Base-by-base conservation (phyloP, 495 filamentous ascomycete species). In the Eremomyces bilateralis region DNA sequence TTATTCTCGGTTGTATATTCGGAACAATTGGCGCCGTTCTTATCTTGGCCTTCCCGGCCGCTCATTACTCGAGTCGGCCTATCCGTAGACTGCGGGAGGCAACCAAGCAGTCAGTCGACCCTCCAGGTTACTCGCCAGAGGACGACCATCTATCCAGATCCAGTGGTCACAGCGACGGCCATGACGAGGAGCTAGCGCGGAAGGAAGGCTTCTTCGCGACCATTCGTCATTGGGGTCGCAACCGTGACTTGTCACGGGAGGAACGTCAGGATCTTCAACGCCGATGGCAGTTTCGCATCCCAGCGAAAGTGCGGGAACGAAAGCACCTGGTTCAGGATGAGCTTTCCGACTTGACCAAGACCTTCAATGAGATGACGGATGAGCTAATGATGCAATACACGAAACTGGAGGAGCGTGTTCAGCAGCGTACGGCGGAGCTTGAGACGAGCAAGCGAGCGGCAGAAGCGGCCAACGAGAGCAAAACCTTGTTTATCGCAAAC, bases 401-500 rank as follows among this genome's bases (percentile, higher is more conserved):
- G 31, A 71, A 67, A 5, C 58, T 92, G 16, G 84, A 92, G 45
- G 75, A 88, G 34, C 74, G 83, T 33, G 83, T 92, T 11, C 65
- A 63, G 0, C 72, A 85, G 53, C 67, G 83, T 27, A 94, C 84
- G 15, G 64, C 64, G 15, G 78, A 91, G 48, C 64, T 90, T 2
- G 81, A 91, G 52, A 69, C 79, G 35, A 82, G 78, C 46, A 92
- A 92, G 52, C 73, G 81, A 55, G 79, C 82, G 1, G 84, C 84
- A 3, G 84, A 92, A 47, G 73, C 78, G 11, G 84, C 84, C 4
- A 92, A 91, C 45, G 78, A 91, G 52, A 88, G 80, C 59, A 92
- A 94, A 56, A 91, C 84, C 4, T 53, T 91, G 17, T 94, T 94
- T 53, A 85, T 94, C 41, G 84, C 84, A 20, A 94, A 94, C 44